phyloP scores from a whole-genome alignment of 2,329 filamentous ascomycete species.

The Colletotrichum tropicale region DNA sequence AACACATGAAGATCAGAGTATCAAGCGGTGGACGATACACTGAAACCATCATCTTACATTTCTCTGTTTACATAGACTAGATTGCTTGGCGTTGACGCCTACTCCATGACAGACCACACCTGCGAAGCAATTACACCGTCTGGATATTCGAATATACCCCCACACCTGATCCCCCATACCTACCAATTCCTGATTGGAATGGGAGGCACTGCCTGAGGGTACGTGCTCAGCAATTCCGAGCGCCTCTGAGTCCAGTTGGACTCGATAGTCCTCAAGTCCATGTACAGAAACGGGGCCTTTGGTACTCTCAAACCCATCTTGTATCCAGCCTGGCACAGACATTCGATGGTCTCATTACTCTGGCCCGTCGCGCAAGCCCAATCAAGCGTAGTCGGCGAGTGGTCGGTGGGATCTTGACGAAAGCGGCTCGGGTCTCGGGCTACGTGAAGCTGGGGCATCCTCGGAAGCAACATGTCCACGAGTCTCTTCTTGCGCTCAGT shows the following conservation, averaged over 20 bases:
- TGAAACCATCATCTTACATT: not conserved
- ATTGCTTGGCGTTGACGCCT: not conserved
- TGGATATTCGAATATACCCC: not conserved
- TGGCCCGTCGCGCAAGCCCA: not conserved
- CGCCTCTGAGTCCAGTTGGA: not conserved
- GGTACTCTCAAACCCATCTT: not conserved
- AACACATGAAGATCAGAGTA: fast-evolving
- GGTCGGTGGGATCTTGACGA: not conserved
- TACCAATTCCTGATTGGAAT: not conserved
- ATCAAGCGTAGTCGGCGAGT: not conserved
- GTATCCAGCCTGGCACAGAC: not conserved
- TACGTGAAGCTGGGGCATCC: not conserved
- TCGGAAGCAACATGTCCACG: not conserved
- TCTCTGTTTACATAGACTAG: not conserved
- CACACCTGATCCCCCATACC: not conserved
- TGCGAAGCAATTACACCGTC: not conserved
- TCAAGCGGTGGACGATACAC: fast-evolving
- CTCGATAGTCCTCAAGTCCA: not conserved
- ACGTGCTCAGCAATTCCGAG: not conserved
- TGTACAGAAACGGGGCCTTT: not conserved
- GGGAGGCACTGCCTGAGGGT: not conserved
- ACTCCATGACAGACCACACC: not conserved
- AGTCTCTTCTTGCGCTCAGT: not conserved
- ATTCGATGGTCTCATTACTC: not conserved
- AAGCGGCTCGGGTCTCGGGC: not conserved